Base-by-base conservation (phyloP, 2,329 filamentous ascomycete genomes). In the Ascosphaera acerosa region DNA sequence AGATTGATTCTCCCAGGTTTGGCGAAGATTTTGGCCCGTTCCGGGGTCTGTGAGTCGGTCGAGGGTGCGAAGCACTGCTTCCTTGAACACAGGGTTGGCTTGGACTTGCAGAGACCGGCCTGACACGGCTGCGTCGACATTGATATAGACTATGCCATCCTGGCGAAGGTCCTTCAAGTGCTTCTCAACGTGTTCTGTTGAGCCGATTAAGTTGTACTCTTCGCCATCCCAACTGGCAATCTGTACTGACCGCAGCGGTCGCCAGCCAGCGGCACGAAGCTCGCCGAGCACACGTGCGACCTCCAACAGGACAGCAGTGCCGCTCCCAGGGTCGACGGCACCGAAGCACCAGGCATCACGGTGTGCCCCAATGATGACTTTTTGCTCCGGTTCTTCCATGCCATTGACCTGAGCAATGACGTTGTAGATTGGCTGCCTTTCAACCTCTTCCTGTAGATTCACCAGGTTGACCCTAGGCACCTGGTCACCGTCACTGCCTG, bases 181-280 rank as follows among this genome's bases (percentile, higher is more conserved):
- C 29, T 76, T 73, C 53, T 97, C 87, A 29, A 97, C 87, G 44
- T 76, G 84, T 49, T 97, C 87, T 2, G 87, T 94, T 7, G 80
- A 90, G 6, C 87, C 87, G 35, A 91, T 76, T 29, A 87, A 57
- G 50, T 92, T 92, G 56, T 91, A 94, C 50, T 84, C 80, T 41
- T 74, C 74, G 3, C 68, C 87, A 49, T 97, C 87, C 87, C 87
- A 97, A 19, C 78, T 91, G 45, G 82, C 81, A 50, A 97, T 94
- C 48, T 90, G 76, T 39, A 97, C 90, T 3, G 80, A 89, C n/a
- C 87, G 73, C 10, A 90, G 59, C 1, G 87, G 87, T 16, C 76
- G 66, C 87, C 87, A 97, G 32, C 82, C 84, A 34, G 70, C 66
- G 10, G 61, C 52, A 15, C 71, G 60, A 10, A 94, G 63, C 38